Conservation (phyloP, 768 basidiomycete species). For the Trametes punicea region DNA sequence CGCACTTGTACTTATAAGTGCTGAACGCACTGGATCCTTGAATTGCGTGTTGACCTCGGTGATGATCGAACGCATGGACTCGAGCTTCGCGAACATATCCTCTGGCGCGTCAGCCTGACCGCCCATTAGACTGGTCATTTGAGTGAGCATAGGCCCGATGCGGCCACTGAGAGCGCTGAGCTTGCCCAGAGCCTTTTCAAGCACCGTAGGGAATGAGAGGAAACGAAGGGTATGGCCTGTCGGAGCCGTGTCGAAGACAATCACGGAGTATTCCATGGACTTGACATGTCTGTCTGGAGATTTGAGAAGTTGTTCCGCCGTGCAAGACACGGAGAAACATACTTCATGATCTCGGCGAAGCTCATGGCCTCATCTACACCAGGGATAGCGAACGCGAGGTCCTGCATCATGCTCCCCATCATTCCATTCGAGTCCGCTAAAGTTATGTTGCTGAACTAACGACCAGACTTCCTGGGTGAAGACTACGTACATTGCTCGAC, state of each 20-base stretch:
- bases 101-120: constrained; percentile 87
- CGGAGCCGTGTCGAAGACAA: constrained; percentile 98
- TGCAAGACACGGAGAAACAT: constrained; percentile 25
- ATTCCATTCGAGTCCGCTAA: constrained; percentile 85
- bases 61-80: constrained; percentile 94
- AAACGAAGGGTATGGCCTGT: constrained; percentile 98
- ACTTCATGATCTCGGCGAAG: constrained; percentile 99
- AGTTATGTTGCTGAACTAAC: not conserved
- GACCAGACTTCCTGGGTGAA: not conserved
- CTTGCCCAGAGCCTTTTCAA: constrained; percentile 97
- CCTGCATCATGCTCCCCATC: constrained; percentile 99
- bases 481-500: constrained; percentile 81
- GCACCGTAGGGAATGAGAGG: constrained; percentile 96
- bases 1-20: not conserved
- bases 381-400: constrained; percentile 97
- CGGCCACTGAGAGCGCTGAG: constrained; percentile 89
- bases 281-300: constrained; percentile 80
- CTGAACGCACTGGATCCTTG: constrained; percentile 84
- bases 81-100: constrained; percentile 98
- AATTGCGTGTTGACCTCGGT: constrained; percentile 99
- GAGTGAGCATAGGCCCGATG: constrained; percentile 96
- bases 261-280: constrained; percentile 99
- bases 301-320: not conserved
- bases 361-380: constrained; percentile 99
- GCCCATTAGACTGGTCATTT: constrained; percentile 97